These are phyloP conservation scores for Fusarium falciforme DNA, from an alignment of 2,329 filamentous ascomycete genomes.

Conservation along the genomic window DNA sequence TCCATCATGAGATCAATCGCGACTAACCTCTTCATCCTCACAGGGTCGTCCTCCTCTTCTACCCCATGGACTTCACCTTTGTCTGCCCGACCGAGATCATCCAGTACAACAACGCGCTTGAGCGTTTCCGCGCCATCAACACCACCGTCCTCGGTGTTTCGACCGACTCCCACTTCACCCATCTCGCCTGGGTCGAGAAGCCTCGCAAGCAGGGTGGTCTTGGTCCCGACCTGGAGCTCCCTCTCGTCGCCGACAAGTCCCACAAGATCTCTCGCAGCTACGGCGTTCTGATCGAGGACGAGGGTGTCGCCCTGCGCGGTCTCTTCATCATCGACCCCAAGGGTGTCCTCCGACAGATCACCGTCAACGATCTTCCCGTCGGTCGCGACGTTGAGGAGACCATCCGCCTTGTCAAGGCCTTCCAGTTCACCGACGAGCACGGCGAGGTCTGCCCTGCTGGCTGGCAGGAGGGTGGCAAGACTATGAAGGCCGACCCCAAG, in stretches of 20 bases:
- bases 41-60: slow-evolving; percentile 74
- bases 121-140: slow-evolving; percentile 69
- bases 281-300: slow-evolving; percentile 72
- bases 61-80: slow-evolving; percentile 76
- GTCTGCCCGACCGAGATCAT: slow-evolving; percentile 76
- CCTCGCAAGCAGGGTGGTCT: slow-evolving; percentile 71
- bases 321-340: slow-evolving; percentile 75
- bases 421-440: slow-evolving; percentile 87
- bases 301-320: slow-evolving; percentile 71
- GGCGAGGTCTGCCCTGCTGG: slow-evolving; percentile 76
- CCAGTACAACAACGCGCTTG: slow-evolving; percentile 71
- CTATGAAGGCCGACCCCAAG: slow-evolving; percentile 64
- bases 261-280: slow-evolving; percentile 70
- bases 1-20: not conserved
- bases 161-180: slow-evolving; percentile 70
- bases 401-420: slow-evolving; percentile 75
- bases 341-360: slow-evolving; percentile 70
- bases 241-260: slow-evolving; percentile 71
- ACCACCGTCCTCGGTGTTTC: slow-evolving; percentile 70
- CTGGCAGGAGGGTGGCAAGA: slow-evolving; percentile 60
- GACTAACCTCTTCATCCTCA: not conserved
- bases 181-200: slow-evolving; percentile 68
- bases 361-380: slow-evolving; percentile 73
- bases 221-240: slow-evolving; percentile 68
- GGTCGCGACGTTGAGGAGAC: slow-evolving; percentile 74